Conservation (phyloP, 768 basidiomycete species). For the Lentinula sp. region DNA sequence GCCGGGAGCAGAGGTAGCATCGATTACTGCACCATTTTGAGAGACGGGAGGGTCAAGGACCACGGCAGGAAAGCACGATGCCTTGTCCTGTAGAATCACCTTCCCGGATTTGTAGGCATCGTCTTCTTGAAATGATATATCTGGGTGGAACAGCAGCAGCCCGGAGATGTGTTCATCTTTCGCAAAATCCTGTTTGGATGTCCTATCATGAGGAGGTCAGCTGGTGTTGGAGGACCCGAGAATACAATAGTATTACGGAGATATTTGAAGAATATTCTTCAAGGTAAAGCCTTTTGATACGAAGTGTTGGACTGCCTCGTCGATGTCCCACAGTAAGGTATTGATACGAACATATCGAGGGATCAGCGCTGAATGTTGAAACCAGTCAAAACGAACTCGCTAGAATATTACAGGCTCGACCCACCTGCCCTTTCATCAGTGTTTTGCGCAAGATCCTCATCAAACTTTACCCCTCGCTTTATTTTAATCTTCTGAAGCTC, state of each 20-base stretch:
- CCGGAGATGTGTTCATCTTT: constrained; percentile 78
- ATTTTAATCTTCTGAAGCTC: constrained; percentile 85
- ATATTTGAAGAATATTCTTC: constrained; percentile 44
- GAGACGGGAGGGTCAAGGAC: constrained; percentile 69
- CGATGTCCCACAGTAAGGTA: constrained; percentile 56
- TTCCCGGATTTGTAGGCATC: constrained; percentile 69
- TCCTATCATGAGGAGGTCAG: constrained; percentile 5
- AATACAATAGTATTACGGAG: constrained; percentile 27
- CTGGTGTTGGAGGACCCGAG: not conserved
- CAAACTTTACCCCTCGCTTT: constrained; percentile 60
- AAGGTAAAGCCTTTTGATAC: constrained; percentile 47
- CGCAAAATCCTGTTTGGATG: constrained; percentile 52
- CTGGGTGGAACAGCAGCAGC: constrained; percentile 72
- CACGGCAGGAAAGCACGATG: constrained; percentile 91
- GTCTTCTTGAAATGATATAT: constrained; percentile 61
- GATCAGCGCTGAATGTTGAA: constrained; percentile 43
- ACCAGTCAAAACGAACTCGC: not conserved
- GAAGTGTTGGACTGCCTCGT: constrained; percentile 58
- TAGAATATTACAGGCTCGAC: constrained; percentile 10
- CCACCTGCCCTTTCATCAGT: constrained; percentile 62
- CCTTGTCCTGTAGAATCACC: constrained; percentile 94
- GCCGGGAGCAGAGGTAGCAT: constrained; percentile 94
- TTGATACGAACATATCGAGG: constrained; percentile 88
- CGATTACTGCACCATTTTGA: constrained; percentile 61
- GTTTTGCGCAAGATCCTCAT: constrained; percentile 55